Conservation (phyloP, 2,329 filamentous ascomycete genomes). For the Verticillium dahliae region DNA sequence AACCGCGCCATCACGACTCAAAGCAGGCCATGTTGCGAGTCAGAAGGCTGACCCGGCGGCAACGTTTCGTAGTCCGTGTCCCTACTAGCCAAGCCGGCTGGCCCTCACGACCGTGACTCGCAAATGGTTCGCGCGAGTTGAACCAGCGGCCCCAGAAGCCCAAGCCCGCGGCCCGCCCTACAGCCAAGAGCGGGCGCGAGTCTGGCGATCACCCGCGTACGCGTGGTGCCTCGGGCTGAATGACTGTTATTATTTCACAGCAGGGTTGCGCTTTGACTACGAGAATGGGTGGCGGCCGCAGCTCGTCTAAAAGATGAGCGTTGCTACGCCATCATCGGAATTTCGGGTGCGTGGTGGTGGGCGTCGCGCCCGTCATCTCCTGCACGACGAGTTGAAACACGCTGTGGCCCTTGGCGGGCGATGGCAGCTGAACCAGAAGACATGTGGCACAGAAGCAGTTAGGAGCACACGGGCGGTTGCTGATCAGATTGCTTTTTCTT, state of each 20-base stretch:
- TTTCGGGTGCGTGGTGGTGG: background rate
- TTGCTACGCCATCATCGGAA: background rate
- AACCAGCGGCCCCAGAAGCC: background rate
- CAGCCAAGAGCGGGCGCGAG: background rate
- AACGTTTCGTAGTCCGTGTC: background rate
- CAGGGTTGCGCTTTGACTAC: background rate
- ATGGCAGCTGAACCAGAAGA: background rate
- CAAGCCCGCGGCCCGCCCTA: background rate
- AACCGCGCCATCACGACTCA: too few species aligned
- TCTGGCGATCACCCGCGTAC: background rate
- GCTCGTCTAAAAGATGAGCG: background rate
- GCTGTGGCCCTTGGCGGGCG: background rate
- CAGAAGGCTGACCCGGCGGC: background rate
- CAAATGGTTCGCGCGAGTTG: background rate
- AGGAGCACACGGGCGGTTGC: background rate
- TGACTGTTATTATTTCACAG: background rate
- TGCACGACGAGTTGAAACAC: background rate
- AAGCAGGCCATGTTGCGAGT: background rate
- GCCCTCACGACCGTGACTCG: background rate
- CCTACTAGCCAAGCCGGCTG: background rate
- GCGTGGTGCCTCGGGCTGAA: background rate
- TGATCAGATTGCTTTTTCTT: background rate
- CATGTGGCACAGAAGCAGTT: background rate
- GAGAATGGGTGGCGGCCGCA: background rate
- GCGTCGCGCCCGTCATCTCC: background rate